Conservation (phyloP, 2,329 filamentous ascomycete genomes). For the Exophiala aquamarina region DNA sequence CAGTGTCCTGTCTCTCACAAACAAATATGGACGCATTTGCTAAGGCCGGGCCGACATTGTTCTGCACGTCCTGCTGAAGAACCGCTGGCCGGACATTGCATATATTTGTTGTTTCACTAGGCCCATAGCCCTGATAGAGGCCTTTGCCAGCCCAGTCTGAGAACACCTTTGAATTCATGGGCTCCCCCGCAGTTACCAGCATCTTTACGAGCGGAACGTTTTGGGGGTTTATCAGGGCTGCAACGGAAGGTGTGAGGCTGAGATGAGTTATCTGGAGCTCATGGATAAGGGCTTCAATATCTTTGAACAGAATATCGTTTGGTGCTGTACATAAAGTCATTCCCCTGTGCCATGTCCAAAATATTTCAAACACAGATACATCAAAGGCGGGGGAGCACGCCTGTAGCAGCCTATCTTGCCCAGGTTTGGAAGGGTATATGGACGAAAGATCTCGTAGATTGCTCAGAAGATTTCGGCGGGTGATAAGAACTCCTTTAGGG, state of each 20-base stretch:
- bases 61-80: slow-evolving; percentile 57
- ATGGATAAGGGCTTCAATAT: slow-evolving; percentile 68
- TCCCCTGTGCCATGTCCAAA: slow-evolving; percentile 76
- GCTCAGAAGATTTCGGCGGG: slow-evolving; percentile 71
- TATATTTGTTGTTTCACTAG: slow-evolving; percentile 85
- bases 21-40: slow-evolving; percentile 75
- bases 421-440: slow-evolving; percentile 60
- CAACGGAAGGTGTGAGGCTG: slow-evolving; percentile 82
- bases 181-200: slow-evolving; percentile 78
- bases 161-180: slow-evolving; percentile 71
- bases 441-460: slow-evolving; percentile 68
- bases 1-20: slow-evolving; percentile 17
- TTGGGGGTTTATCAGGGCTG: slow-evolving; percentile 67
- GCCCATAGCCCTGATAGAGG: slow-evolving; percentile 80
- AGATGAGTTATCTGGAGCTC: slow-evolving; percentile 70
- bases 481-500: slow-evolving; percentile 78
- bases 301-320: slow-evolving; percentile 71
- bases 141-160: slow-evolving; percentile 64
- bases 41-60: slow-evolving; percentile 74
- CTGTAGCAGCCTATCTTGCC: slow-evolving; percentile 67
- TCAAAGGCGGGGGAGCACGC: slow-evolving; percentile 84
- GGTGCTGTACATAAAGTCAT: slow-evolving; percentile 75
- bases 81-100: slow-evolving; percentile 71
- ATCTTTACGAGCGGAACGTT: slow-evolving; percentile 72
- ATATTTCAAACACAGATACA: slow-evolving; percentile 86